Conservation (phyloP, 2,329 filamentous ascomycete species). For the Albophoma yamanashiensis region DNA sequence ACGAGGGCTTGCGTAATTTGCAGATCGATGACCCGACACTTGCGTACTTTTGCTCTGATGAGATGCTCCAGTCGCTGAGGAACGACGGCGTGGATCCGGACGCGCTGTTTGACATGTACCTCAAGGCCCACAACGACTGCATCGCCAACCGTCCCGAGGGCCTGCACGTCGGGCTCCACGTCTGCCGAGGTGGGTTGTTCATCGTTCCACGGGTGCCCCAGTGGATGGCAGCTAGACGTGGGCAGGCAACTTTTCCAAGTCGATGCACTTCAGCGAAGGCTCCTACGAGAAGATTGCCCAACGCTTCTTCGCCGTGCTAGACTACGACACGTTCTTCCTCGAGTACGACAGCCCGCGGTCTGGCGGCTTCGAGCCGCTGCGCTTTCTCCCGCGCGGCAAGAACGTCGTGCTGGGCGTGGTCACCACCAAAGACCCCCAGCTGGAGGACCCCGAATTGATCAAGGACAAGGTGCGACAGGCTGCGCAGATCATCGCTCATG, state of each 20-base stretch:
- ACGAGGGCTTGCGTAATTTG: constrained; percentile 42
- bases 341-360: constrained; percentile 49
- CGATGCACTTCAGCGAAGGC: constrained; percentile 53
- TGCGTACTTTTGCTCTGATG: constrained; percentile 56
- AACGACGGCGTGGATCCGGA: constrained; percentile 50
- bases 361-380: constrained; percentile 51
- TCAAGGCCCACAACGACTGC: constrained; percentile 64
- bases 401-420: constrained; percentile 52
- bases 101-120: constrained; percentile 57
- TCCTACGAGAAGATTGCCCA: constrained; percentile 52
- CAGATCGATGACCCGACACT: constrained; percentile 56
- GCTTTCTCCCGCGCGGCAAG: constrained; percentile 47
- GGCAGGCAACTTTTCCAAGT: constrained; percentile 50
- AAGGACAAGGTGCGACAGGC: constrained; percentile 43
- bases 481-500: constrained; percentile 56
- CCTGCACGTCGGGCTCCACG: constrained; percentile 61
- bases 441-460: constrained; percentile 45
- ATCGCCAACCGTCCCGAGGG: constrained; percentile 49
- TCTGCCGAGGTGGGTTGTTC: constrained; percentile 27
- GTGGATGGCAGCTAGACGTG: constrained; percentile 9
- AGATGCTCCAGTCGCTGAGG: constrained; percentile 49
- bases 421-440: constrained; percentile 47
- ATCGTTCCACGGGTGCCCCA: constrained; percentile 12
- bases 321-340: constrained; percentile 52
- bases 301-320: constrained; percentile 47